Percentiles rank a stretch among this genome's conserved stretches.
phyloP scores from a whole-genome alignment of 1,139 yeast species.

The Scheffersomyces cryptocercus region DNA sequence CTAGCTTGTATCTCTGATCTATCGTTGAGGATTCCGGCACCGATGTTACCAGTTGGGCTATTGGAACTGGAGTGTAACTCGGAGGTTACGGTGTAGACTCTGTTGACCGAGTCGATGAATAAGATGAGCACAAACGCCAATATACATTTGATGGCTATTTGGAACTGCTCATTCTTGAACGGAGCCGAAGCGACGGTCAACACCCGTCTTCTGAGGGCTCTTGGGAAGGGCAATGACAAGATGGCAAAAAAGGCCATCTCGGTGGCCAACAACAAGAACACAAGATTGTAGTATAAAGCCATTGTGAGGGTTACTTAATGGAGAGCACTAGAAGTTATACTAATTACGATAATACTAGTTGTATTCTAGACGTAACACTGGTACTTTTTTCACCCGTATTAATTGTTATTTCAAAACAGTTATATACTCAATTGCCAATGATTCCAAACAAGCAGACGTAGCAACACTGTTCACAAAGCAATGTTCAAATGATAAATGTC shows the following conservation, averaged over 20 bases:
- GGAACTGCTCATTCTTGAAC: slow-evolving; percentile 69
- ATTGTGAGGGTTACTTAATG: slow-evolving; percentile 27
- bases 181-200: slow-evolving; percentile 67
- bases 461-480: too few species aligned
- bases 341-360: too few species aligned
- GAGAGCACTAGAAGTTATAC: too few species aligned
- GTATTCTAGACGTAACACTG: too few species aligned
- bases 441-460: too few species aligned
- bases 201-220: slow-evolving; percentile 67
- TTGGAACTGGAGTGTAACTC: slow-evolving; percentile 47
- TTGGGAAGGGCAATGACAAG: slow-evolving; percentile 85
- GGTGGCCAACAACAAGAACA: slow-evolving; percentile 68
- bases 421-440: too few species aligned
- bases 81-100: slow-evolving; percentile 69
- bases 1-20: slow-evolving; percentile 85
- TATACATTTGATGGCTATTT: slow-evolving; percentile 77
- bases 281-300: slow-evolving; percentile 76
- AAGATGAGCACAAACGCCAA: slow-evolving; percentile 81
- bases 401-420: too few species aligned
- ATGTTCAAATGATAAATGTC: too few species aligned
- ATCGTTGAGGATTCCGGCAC: slow-evolving; percentile 43
- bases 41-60: slow-evolving; percentile 11
- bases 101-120: slow-evolving; percentile 85
- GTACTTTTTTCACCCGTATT: too few species aligned
- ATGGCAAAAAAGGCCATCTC: slow-evolving; percentile 84